Conservation (phyloP, 2,329 filamentous ascomycete species). For the Arthrinium puccinioides region DNA sequence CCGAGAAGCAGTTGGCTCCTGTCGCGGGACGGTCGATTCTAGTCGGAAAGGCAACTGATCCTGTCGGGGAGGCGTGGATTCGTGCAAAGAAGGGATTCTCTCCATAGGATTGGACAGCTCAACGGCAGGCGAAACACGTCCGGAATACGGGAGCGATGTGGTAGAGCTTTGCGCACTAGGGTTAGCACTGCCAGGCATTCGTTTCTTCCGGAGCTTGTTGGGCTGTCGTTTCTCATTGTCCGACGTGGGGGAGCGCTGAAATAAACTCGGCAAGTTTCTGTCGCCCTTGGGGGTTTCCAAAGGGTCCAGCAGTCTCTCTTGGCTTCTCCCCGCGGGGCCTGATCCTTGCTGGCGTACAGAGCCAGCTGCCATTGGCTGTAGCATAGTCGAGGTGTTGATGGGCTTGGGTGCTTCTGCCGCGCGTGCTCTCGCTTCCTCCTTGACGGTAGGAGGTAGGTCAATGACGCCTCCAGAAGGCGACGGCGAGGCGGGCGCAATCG, state of each 20-base stretch:
- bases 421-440: slow-evolving; percentile 17
- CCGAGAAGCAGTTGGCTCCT: no score
- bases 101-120: slow-evolving; percentile 43
- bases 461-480: slow-evolving; percentile 38
- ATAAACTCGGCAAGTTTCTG: slow-evolving; percentile 60
- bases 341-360: slow-evolving; percentile 21
- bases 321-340: slow-evolving; percentile 34
- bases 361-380: slow-evolving; percentile 14
- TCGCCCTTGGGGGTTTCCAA: slow-evolving; percentile 54
- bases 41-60: no score
- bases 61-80: slow-evolving; percentile 10
- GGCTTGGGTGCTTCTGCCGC: slow-evolving; percentile 17
- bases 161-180: slow-evolving; percentile 88
- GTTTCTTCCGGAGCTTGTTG: slow-evolving; percentile 88
- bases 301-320: slow-evolving; percentile 37
- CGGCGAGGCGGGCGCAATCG: slow-evolving; percentile 35
- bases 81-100: slow-evolving; percentile 3
- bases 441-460: slow-evolving; percentile 23
- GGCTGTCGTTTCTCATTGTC: slow-evolving; percentile 64
- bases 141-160: slow-evolving; percentile 56
- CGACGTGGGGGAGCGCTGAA: slow-evolving; percentile 60
- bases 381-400: slow-evolving; percentile 19
- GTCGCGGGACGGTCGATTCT: no score
- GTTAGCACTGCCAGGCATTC: slow-evolving; percentile 66
- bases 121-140: slow-evolving; percentile 35